Evolutionary conservation across 2,329 filamentous ascomycete genomes (phyloP), one percentile per base, ranked within the genome.

Genomic region (Diaporthe vexans): DNA sequence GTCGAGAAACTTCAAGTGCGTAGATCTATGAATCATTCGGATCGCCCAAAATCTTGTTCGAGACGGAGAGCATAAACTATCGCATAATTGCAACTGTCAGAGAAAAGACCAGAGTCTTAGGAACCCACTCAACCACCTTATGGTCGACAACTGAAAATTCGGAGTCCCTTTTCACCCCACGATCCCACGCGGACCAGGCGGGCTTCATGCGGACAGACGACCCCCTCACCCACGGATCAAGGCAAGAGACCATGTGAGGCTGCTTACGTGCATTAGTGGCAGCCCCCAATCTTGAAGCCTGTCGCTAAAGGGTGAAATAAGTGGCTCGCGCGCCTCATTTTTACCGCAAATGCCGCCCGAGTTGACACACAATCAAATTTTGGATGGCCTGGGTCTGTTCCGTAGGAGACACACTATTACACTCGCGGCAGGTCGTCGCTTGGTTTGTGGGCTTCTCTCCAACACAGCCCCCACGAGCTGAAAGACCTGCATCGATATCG

Each of bases 241-340:
- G 29, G 46, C 63, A 52, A 48, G 24, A 33, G 43, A 37, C 33
- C 48, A 54, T n/a, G 40, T 21, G 26, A 52, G 63, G 48, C 46
- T 68, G 63, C 63, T 68, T 54, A 68, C 63, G 11, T 68, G 63
- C 63, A 68, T 68, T 68, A 54, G 48, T 52, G 48, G 46, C 33
- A 68, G n/a, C 63, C 63, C 37, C 48, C 29, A 68, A 29, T 26
- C 33, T 37, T 35, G 29, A 52, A 21, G 9, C 33, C n/a, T 68
- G 33, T 17, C 2, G 48, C 9, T 4, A 6, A 13, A 54, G 48
- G 33, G 63, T 37, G 29, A 54, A 29, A 51, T 37, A 26, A n/a
- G 54, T 68, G 46, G 63, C 26, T 54, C 33, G 63, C 33, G 54
- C 46, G 48, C 63, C 63, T 68, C 48, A 68, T 21, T 54, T 67